Conservation (phyloP, 257 asterid species). For the Penstemon davidsonii region DNA sequence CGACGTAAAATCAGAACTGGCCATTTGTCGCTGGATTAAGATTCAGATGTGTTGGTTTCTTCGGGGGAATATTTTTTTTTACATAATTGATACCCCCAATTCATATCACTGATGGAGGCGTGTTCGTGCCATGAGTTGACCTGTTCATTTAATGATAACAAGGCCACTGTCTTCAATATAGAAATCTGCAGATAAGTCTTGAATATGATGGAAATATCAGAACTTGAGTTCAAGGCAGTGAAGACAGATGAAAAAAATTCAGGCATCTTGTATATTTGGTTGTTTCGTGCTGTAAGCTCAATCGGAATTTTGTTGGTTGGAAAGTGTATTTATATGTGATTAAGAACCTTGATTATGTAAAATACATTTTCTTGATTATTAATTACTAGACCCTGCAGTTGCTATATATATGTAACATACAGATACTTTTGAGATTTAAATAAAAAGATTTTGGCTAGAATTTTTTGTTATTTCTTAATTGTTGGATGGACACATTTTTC, state of each 20-base stretch:
- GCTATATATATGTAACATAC: slow-evolving; percentile 13
- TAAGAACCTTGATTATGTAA: slow-evolving; percentile 7
- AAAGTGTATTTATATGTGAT: slow-evolving; percentile 7
- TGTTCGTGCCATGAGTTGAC: slow-evolving; percentile 17
- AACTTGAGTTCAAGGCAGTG: slow-evolving; percentile 21
- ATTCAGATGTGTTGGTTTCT: slow-evolving; percentile 27
- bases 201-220: slow-evolving; percentile 23
- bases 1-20: slow-evolving; percentile 76
- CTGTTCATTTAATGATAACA: slow-evolving; percentile 15
- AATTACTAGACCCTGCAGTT: slow-evolving; percentile 7
- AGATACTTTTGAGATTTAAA: slow-evolving; percentile 24
- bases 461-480: slow-evolving; percentile 13
- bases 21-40: slow-evolving; percentile 59
- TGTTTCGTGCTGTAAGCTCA: background rate
- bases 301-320: background rate
- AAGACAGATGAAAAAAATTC: background rate
- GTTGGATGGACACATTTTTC: background rate
- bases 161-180: slow-evolving; percentile 20
- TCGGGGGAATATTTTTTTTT: slow-evolving; percentile 18
- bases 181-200: slow-evolving; percentile 25
- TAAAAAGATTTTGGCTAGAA: slow-evolving; percentile 4
- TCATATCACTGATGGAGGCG: slow-evolving; percentile 4
- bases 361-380: background rate
- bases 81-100: slow-evolving; percentile 24
- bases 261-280: slow-evolving; percentile 16